Evolutionary conservation across 1,139 yeast species (phyloP).

Genomic region (Blastobotrys apis): DNA sequence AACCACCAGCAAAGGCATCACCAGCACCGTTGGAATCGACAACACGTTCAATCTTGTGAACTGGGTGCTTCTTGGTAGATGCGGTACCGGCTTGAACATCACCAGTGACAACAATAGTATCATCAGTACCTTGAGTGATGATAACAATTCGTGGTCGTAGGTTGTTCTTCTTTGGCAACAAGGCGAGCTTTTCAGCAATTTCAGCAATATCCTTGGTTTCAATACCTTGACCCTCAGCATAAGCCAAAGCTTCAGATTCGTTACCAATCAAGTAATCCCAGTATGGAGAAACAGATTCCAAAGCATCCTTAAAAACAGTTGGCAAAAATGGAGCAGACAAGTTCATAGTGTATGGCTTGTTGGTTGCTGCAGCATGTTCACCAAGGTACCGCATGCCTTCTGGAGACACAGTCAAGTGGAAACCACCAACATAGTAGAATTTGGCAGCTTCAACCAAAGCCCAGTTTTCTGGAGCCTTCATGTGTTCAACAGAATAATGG

Average conservation of each 20-base stretch:
- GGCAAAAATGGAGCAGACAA: constrained; percentile 96
- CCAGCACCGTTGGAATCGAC: constrained; percentile 99
- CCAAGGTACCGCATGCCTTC: constrained; percentile 89
- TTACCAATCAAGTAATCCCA: constrained; percentile 91
- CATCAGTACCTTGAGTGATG: constrained; percentile 89
- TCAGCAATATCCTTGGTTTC: constrained; percentile 60
- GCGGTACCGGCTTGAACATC: constrained; percentile 43
- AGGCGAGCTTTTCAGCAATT: constrained; percentile 79
- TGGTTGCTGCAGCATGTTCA: constrained; percentile 79
- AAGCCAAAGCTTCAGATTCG: constrained; percentile 95
- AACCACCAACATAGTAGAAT: constrained; percentile 91
- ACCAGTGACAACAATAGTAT: constrained; percentile 65
- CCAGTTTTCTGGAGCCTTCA: constrained; percentile 91
- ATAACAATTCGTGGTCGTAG: constrained; percentile 75
- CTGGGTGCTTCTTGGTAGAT: constrained; percentile 54
- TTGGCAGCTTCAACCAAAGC: constrained; percentile 72
- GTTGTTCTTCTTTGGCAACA: constrained; percentile 70
- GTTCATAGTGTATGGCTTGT: constrained; percentile 82
- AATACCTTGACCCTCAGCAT: constrained; percentile 74
- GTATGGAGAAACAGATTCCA: constrained; percentile 76
- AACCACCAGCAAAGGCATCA: constrained; percentile 98
- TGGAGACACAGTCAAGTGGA: constrained; percentile 96
- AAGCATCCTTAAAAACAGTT: constrained; percentile 88
- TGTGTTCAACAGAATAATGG: constrained; percentile 86
- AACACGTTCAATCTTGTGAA: constrained; percentile 65